phyloP scores from a whole-genome alignment of 2,329 filamentous ascomycete species.

The Teratosphaeria nubilosa region DNA sequence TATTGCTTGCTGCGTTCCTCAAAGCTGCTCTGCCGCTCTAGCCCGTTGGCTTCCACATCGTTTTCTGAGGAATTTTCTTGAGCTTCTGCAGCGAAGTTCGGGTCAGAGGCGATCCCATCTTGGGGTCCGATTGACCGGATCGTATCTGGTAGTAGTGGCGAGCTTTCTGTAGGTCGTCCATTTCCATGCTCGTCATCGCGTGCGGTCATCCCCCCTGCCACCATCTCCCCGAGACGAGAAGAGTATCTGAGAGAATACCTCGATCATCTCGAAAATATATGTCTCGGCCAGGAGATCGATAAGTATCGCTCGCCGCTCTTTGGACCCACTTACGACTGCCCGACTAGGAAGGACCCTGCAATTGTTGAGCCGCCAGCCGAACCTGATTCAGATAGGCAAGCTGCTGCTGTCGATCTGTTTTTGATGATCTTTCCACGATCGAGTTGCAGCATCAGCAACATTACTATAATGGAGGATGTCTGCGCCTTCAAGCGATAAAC shows the following conservation, averaged over 20 bases:
- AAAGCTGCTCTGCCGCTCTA: conserved; percentile 27
- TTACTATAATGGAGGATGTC: background rate
- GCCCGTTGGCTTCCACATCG: conserved; percentile 19
- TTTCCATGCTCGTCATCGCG: background rate
- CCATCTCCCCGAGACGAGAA: background rate
- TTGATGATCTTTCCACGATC: background rate
- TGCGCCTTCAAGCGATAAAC: background rate
- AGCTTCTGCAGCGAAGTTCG: conserved; percentile 5
- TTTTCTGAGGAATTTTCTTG: conserved; percentile 7
- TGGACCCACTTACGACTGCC: background rate
- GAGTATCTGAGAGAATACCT: background rate
- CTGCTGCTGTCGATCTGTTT: background rate
- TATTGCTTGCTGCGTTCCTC: conserved; percentile 27
- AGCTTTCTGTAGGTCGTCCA: conserved; percentile 15
- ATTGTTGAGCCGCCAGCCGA: background rate
- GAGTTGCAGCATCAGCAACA: background rate
- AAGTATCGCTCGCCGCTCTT: background rate
- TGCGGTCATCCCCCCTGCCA: background rate
- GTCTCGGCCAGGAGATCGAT: background rate
- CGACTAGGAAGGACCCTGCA: background rate
- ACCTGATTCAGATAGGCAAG: background rate
- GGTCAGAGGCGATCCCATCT: conserved; percentile 16
- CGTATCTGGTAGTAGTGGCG: conserved; percentile 13
- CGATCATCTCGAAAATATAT: background rate
- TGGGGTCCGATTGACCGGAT: conserved; percentile 16